Evolutionary conservation across 768 basidiomycete species (phyloP), one percentile per base, ranked within the genome.

Genomic region (Suillus tomentosus): DNA sequence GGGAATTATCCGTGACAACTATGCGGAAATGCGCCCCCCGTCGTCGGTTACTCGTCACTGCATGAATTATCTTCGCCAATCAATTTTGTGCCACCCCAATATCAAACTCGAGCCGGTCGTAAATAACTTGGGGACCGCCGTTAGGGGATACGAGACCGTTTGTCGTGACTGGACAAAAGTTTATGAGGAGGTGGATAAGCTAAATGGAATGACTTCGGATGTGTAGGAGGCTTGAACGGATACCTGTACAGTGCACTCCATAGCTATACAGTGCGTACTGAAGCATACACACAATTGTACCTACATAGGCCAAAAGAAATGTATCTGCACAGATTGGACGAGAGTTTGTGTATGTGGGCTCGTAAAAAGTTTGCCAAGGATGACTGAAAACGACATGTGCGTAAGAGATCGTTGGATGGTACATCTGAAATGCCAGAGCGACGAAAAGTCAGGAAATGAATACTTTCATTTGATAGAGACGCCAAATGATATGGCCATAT

Each of bases 51-150:
- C 66, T 22, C 48, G 62, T 43, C 77, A 78, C 56, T 79, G 78
- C 70, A 67, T 78, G 69, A 76, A 77, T 69, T 79, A 79, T 65
- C 65, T 79, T 17, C 68, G 78, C 15, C 74, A 78, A 62, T 70
- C 63, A 34, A 67, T 76, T 34, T 61, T 77, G 47, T 78, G 78
- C 58, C 64, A 65, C 5, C 67, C 69, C 14, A 71, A 78, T 61
- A 58, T 72, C 24, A 69, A 68, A 9, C 58, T 77, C 7, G 78
- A 79, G 65, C 68, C 66, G 9, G 66, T 67, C 5, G 15, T 54
- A 5, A 54, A 54, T 5, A 60, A 53, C n/a, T 24, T 64, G 27
- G 68, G 40, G 9, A 22, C 63, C 14, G 61, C 56, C 3, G 65
- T 65, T 64, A 61, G 59, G 43, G 62, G 73, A 58, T 67, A 67